These are phyloP conservation scores for Drechslerella coelobrocha DNA, from an alignment of 2,329 filamentous ascomycete species.

Conservation along the genomic window DNA sequence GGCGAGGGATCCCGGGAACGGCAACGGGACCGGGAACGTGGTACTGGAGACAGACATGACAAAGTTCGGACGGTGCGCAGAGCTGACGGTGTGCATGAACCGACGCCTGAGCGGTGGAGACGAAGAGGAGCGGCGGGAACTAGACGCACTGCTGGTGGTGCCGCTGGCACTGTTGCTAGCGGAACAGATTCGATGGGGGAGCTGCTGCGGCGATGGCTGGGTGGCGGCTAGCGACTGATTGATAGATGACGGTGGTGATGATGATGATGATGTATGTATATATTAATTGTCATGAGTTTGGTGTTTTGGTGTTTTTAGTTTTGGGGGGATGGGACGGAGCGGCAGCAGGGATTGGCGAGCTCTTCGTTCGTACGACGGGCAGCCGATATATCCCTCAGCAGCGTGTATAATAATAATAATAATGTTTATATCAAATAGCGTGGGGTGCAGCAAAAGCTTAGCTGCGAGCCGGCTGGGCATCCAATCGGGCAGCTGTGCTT, in stretches of 20 bases:
- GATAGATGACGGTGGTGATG: neutral
- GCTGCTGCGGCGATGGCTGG: conserved; percentile 45
- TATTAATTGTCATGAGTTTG: neutral
- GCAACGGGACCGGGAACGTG: conserved; percentile 20
- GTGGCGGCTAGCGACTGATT: conserved; percentile 4
- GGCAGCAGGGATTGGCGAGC: too few relatives aligned
- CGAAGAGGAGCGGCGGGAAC: conserved; percentile 21
- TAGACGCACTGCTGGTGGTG: conserved; percentile 38
- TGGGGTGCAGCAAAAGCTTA: conserved; percentile 51
- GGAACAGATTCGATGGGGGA: conserved; percentile 38
- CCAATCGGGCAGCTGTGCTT: neutral
- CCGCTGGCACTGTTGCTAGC: conserved; percentile 37
- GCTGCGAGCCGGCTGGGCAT: conserved; percentile 8
- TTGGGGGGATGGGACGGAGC: too few relatives aligned
- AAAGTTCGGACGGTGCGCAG: conserved; percentile 21
- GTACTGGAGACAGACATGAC: conserved; percentile 43
- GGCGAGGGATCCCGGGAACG: conserved; percentile 19
- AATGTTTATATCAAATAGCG: conserved; percentile 12
- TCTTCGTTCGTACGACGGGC: too few relatives aligned
- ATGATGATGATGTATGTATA: too few relatives aligned
- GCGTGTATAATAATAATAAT: neutral
- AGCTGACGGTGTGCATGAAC: conserved; percentile 45
- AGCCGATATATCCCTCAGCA: too few relatives aligned
- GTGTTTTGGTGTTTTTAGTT: too few relatives aligned
- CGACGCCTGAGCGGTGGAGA: conserved; percentile 22